These are phyloP conservation scores for Cryptococcus wingfieldii DNA, from an alignment of 1,284 basidiomycete species.

Conservation along the genomic window DNA sequence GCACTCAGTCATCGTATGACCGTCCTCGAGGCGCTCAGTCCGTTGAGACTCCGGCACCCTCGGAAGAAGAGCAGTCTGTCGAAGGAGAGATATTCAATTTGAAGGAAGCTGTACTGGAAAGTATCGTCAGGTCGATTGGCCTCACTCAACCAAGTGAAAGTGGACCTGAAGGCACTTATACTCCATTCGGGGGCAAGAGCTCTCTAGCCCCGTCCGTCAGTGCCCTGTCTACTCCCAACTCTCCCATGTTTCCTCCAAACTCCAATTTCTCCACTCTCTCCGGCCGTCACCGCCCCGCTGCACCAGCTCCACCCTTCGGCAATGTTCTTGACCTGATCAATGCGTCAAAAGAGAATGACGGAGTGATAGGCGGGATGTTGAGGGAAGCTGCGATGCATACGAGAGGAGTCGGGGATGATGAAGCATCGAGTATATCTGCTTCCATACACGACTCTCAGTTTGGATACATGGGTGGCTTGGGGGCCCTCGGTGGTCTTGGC, in stretches of 20 bases:
- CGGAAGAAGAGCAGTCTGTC: conserved; percentile 16
- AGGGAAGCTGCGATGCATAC: conserved; percentile 57
- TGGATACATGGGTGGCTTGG: conserved; percentile 2
- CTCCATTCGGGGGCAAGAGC: conserved; percentile 4
- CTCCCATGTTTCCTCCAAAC: conserved; percentile 44
- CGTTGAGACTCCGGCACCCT: conserved; percentile 12
- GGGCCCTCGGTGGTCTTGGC: conserved; percentile 6
- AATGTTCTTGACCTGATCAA: conserved; percentile 69
- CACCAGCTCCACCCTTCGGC: conserved; percentile 60
- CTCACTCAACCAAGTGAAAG: conserved; percentile 70
- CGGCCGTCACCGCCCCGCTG: conserved; percentile 44
- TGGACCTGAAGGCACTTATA: conserved; percentile 11
- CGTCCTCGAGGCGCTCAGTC: conserved; percentile 16
- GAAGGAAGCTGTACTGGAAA: conserved; percentile 90
- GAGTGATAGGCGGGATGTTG: conserved; percentile 56
- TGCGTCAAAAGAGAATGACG: conserved; percentile 47
- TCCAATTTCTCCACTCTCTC: conserved; percentile 52
- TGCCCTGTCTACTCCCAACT: conserved; percentile 39
- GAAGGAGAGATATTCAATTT: conserved; percentile 71
- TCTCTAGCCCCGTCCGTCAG: conserved; percentile 37
- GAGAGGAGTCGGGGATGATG: conserved; percentile 65
- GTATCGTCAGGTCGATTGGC: conserved; percentile 95
- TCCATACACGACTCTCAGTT: conserved; percentile 53
- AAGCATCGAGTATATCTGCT: conserved; percentile 52
- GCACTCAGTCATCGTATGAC: conserved; percentile 13